Conservation (phyloP, 306 rosid genomes). For the Sesbania bispinosa region DNA sequence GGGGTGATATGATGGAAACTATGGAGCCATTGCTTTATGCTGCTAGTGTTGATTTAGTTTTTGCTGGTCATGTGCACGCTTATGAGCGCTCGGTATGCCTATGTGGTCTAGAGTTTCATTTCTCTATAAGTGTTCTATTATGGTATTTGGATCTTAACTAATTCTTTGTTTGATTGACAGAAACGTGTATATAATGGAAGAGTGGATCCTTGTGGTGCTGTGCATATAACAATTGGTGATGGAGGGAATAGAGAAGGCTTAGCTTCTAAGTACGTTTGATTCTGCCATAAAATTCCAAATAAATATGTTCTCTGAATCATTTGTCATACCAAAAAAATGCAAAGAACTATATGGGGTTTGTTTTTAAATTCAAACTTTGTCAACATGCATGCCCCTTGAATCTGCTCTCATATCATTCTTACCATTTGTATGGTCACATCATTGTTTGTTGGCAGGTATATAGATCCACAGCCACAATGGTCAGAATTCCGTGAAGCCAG, state of each 20-base stretch:
- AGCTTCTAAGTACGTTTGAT: constrained; percentile 55
- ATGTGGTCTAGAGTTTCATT: not conserved
- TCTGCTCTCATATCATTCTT: not conserved
- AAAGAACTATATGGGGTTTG: not conserved
- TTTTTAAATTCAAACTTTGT: not conserved
- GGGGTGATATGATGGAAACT: constrained; percentile 66
- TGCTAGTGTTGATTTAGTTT: constrained; percentile 66
- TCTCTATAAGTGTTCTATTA: not conserved
- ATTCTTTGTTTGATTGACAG: constrained; percentile 34
- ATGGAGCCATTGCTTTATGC: constrained; percentile 82
- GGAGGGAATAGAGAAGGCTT: constrained; percentile 94
- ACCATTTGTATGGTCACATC: not conserved
- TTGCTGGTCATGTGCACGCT: constrained; percentile 93
- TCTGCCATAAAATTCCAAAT: not conserved
- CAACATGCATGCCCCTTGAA: not conserved
- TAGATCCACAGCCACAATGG: constrained; percentile 69
- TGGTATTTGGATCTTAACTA: not conserved
- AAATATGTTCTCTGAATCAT: not conserved
- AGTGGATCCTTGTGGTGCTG: constrained; percentile 73
- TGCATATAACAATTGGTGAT: constrained; percentile 89
- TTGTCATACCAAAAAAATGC: not conserved
- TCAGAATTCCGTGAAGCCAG: constrained; percentile 89
- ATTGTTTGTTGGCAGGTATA: constrained; percentile 45
- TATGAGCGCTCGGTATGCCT: constrained; percentile 78
- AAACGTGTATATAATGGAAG: constrained; percentile 65